Base-by-base conservation (phyloP, 306 rosid species). In the Cucumis cinereus region DNA sequence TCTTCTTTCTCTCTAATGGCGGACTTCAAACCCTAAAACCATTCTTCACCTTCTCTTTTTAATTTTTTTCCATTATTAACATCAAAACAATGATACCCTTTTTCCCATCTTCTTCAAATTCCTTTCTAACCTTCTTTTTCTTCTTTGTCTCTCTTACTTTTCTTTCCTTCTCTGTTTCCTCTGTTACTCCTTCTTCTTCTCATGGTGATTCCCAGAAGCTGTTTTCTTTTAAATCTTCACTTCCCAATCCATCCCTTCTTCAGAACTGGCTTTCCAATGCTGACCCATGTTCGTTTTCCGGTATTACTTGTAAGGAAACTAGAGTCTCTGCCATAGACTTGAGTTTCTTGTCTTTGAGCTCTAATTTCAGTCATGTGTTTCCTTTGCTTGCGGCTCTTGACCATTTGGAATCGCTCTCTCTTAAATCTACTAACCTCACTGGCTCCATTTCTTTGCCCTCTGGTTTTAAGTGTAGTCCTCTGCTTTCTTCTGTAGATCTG, bases 401-500 rank as follows among this genome's bases (percentile, higher is more conserved):
- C 64, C 84, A 83, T 73, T 84, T 95, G 4, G 86, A 95, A 35
- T 23, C 60, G n/a, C 87, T 95, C 19, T 12, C 79, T 23, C 84
- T 95, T 1, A 81, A 69, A 75, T 80, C 78, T 14, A 56, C 90
- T 1, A 82, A 84, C 81, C 90, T 95, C 33, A 72, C 87, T 1
- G 97, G 96, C 35, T 6, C 93, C 84, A 74, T 90, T 79, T 78
- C 82, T 61, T 19, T 80, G 33, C 24, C 81, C 0, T 13, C 75
- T 9, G 73, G 67, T 22, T 77, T 82, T 71, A 85, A 83, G 79
- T 92, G 99, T 71, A 11, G 83, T 75, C 30, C 90, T 68, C 38
- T 87, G 14, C 84, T 95, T 50, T 43, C 85, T 75, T 2, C 83
- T 78, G 0, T 95, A 84, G 98, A 95, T 92, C 99, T 95, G 11